Percentiles rank a stretch among this genome's conserved stretches.
Conservation (phyloP, 768 basidiomycete species). For the Russula emetica region DNA sequence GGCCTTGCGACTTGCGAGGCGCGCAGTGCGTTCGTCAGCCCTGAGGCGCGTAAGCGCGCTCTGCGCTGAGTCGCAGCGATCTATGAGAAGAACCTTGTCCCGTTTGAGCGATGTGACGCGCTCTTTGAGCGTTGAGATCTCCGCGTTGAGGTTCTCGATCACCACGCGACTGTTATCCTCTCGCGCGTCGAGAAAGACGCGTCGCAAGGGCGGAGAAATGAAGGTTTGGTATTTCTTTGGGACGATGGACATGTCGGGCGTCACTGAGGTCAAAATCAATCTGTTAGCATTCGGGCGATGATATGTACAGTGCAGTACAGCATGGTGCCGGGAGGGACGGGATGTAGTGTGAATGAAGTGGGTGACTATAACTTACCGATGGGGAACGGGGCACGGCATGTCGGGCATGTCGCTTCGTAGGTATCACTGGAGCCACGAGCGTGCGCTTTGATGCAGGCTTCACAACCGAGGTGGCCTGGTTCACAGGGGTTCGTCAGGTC, state of each 20-base stretch:
- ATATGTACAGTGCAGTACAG: too few relatives aligned
- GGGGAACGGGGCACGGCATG: constrained; percentile 24
- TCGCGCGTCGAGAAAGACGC: constrained; percentile 15
- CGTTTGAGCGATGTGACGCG: constrained; percentile 14
- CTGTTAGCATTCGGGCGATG: too few relatives aligned
- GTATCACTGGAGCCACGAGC: constrained; percentile 11
- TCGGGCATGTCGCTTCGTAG: constrained; percentile 21
- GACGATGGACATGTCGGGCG: constrained; percentile 18
- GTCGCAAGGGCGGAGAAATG: constrained; percentile 21
- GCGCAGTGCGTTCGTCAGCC: constrained; percentile 16
- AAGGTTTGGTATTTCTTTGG: constrained; percentile 24
- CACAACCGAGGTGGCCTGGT: constrained; percentile 24
- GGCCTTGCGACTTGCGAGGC: constrained; percentile 4
- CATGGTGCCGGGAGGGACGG: too few relatives aligned
- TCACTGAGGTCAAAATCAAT: constrained; percentile 4
- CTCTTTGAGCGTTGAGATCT: constrained; percentile 2
- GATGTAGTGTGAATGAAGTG: neutral
- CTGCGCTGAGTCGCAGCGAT: constrained; percentile 9
- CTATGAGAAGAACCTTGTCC: constrained; percentile 22
- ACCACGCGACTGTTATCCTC: neutral
- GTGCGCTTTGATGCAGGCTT: constrained; percentile 15
- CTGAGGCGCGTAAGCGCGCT: constrained; percentile 1
- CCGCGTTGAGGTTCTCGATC: constrained; percentile 12
- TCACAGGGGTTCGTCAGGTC: neutral
- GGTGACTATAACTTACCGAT: constrained; percentile 14